Conservation (phyloP, 441 rosid species). For the Erodium chrysanthum region DNA sequence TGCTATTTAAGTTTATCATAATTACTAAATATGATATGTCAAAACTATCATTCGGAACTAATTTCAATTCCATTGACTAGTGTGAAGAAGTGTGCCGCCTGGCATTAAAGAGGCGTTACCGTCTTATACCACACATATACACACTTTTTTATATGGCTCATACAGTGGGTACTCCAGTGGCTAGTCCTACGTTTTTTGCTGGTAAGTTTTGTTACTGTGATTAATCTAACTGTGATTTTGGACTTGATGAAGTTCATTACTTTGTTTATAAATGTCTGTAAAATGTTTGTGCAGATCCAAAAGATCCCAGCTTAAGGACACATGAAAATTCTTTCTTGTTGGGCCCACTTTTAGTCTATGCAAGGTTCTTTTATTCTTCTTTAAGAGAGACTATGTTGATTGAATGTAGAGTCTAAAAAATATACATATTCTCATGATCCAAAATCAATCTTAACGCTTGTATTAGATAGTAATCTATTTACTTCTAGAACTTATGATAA, state of each 20-base stretch:
- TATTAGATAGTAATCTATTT: background rate
- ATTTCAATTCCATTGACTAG: constrained; percentile 31
- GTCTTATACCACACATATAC: constrained; percentile 72
- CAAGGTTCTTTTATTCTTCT: constrained; percentile 47
- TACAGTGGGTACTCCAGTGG: constrained; percentile 68
- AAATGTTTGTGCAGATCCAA: constrained; percentile 45
- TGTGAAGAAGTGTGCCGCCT: constrained; percentile 92
- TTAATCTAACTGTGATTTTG: constrained; percentile 8
- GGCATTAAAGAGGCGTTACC: constrained; percentile 87
- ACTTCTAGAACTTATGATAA: background rate
- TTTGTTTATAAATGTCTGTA: constrained; percentile 3
- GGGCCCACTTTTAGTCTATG: constrained; percentile 67
- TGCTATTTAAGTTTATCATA: background rate
- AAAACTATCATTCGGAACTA: constrained; percentile 4
- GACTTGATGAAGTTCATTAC: constrained; percentile 6
- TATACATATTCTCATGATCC: background rate
- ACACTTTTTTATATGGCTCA: constrained; percentile 86
- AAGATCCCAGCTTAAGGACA: constrained; percentile 59
- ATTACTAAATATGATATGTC: constrained; percentile 11
- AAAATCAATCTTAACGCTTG: background rate
- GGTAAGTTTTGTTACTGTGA: constrained; percentile 36
- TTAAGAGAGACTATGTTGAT: constrained; percentile 3
- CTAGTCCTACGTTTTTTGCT: constrained; percentile 72
- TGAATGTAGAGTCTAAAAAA: background rate
- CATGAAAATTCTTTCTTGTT: constrained; percentile 72